Percentiles rank a stretch among this genome's conserved stretches.
Evolutionary conservation across 495 filamentous ascomycete species (phyloP).

Genomic region (Hyaloscypha variabilis): DNA sequence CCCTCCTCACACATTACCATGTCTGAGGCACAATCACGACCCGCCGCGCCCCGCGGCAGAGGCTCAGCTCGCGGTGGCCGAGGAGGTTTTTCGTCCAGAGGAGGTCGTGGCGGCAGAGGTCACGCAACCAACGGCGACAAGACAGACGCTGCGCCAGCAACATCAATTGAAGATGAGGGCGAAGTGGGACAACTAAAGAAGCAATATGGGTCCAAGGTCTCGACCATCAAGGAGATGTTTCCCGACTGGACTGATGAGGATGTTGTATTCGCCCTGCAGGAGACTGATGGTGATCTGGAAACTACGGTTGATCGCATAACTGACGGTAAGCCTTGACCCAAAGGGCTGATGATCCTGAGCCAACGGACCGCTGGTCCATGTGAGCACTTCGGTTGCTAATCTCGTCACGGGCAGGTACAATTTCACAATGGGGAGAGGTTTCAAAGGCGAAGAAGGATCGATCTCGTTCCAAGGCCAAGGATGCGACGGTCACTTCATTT

Average conservation of each 20-base stretch:
- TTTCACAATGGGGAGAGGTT: conserved; percentile 94
- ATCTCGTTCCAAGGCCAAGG: conserved; percentile 80
- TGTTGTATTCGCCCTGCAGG: conserved; percentile 85
- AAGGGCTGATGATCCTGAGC: conserved; percentile 82
- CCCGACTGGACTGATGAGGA: conserved; percentile 91
- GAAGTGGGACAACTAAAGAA: conserved; percentile 92
- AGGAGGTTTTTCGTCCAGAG: conserved; percentile 75
- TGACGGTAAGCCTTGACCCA: conserved; percentile 71
- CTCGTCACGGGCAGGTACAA: conserved; percentile 63
- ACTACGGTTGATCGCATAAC: conserved; percentile 85
- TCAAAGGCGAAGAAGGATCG: conserved; percentile 89
- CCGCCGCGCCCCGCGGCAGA: conserved; percentile 76
- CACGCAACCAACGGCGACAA: conserved; percentile 69
- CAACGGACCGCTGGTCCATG: conserved; percentile 83
- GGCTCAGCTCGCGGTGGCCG: conserved; percentile 81
- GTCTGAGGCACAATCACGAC: conserved; percentile 91
- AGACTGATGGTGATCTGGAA: conserved; percentile 87
- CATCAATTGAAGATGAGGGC: conserved; percentile 77
- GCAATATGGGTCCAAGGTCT: conserved; percentile 74
- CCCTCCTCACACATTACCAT: conserved; percentile 45
- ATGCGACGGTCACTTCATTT: conserved; percentile 54
- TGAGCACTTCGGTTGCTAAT: conserved; percentile 65
- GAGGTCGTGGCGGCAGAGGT: conserved; percentile 59
- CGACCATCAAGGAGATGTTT: conserved; percentile 85
- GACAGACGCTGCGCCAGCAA: conserved; percentile 50